Conservation (phyloP, 2,329 filamentous ascomycete genomes). For the Hymenoscyphus occultus region DNA sequence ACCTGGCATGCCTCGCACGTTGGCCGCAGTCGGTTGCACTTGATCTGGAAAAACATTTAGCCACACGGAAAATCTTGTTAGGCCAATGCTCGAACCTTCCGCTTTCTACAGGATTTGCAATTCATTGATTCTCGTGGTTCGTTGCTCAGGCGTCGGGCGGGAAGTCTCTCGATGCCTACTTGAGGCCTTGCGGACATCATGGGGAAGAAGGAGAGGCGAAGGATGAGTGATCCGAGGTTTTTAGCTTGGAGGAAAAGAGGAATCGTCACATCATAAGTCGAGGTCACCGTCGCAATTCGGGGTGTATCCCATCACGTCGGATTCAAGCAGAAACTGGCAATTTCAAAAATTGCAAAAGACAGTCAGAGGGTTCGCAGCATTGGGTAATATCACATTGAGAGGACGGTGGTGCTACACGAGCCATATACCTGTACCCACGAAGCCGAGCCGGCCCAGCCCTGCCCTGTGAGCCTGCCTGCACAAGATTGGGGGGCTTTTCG, state of each 20-base stretch:
- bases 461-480: not conserved
- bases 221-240: slow-evolving; percentile 6
- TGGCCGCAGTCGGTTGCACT: slow-evolving; percentile 82
- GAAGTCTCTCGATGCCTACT: slow-evolving; percentile 38
- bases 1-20: slow-evolving; percentile 87
- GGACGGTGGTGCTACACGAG: not conserved
- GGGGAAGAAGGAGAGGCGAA: slow-evolving; percentile 11
- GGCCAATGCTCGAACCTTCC: slow-evolving; percentile 64
- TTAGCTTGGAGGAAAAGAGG: slow-evolving; percentile 16
- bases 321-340: not conserved
- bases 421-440: not conserved
- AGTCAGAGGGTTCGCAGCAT: slow-evolving; percentile 7
- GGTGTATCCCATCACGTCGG: slow-evolving; percentile 24
- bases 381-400: slow-evolving; percentile 15
- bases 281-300: slow-evolving; percentile 20
- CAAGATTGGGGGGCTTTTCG: slow-evolving; percentile 4
- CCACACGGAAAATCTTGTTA: slow-evolving; percentile 23
- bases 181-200: slow-evolving; percentile 36
- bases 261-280: slow-evolving; percentile 33
- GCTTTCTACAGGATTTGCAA: slow-evolving; percentile 89
- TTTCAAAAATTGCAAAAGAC: not conserved
- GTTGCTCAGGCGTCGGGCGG: slow-evolving; percentile 37
- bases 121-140: slow-evolving; percentile 88
- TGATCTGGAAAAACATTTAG: slow-evolving; percentile 60
- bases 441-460: slow-evolving; percentile 2